Evolutionary conservation across 345 rosid species (phyloP).

Genomic region (Gossypioides kirkii): DNA sequence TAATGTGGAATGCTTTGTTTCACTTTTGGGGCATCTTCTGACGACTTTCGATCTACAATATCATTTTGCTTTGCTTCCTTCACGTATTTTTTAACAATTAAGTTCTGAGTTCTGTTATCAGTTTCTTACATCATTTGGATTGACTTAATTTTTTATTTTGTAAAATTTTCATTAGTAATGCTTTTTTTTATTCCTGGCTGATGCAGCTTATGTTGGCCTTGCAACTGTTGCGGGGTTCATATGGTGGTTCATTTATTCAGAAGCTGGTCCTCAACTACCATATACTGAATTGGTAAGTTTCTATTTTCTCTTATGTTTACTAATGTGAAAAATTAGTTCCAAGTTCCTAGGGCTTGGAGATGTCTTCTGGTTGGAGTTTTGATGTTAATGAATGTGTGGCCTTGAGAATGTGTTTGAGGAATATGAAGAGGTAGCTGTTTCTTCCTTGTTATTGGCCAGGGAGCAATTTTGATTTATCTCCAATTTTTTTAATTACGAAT

Average conservation of each 20-base stretch:
- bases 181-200: constrained; percentile 8
- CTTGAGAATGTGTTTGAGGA: background rate
- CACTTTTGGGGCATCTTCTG: constrained; percentile 2
- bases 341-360: constrained; percentile 4
- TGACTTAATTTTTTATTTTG: background rate
- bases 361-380: background rate
- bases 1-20: constrained; percentile 8
- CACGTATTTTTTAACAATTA: background rate
- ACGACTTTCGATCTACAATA: background rate
- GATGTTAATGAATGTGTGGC: background rate
- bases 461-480: background rate
- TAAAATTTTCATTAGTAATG: background rate
- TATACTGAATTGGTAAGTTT: constrained; percentile 81
- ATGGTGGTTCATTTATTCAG: constrained; percentile 95
- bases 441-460: background rate
- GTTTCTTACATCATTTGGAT: background rate
- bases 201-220: constrained; percentile 94
- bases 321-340: background rate
- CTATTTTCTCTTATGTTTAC: background rate
- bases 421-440: background rate
- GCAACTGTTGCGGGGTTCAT: constrained; percentile 97
- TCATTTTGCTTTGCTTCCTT: constrained; percentile 6
- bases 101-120: background rate
- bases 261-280: constrained; percentile 79
- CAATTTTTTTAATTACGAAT: background rate